Base-by-base conservation (phyloP, 257 asterid species). In the Scutellaria minor region DNA sequence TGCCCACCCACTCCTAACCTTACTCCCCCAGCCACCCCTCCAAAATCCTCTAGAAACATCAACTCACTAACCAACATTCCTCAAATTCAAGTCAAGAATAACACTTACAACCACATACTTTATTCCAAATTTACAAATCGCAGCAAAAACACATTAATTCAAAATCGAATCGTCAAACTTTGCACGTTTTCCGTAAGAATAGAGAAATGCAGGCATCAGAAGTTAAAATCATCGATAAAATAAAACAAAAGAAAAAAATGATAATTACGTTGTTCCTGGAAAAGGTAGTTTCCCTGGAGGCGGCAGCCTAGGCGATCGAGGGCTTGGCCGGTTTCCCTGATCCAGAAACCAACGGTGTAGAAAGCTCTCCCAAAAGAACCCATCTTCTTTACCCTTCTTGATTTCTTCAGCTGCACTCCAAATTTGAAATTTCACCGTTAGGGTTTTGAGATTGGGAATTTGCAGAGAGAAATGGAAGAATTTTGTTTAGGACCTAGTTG, bases 261-360 rank as follows among this genome's bases (percentile, higher is more conserved):
- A 41, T 13, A n/a, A 55, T 79, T 84, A 91, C 99, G 74, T 10
- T 89, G 93, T 79, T 94, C 95, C 31, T 89, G 95, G 86, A 94
- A 91, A 67, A 78, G 82, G 81, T 88, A 83, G 83, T 78, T 89
- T 14, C 99, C 97, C 80, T 89, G 99, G 75, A 94, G 90, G 70
- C 99, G 97, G 73, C 84, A 91, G 79, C 99, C 99, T 53, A 94
- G 92, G 75, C 99, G 97, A 88, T 94, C 97, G 70, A 94, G 83
- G 75, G 99, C 97, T 85, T 94, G 97, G 71, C 99, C 99, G 47
- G 97, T 89, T 77, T 94, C 99, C 44, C 97, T 87, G 90, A 94
- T 83, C 97, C 96, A 91, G 85, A 94, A 88, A 72, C 99, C 99
- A 47, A 94, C 87, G 66, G 93, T 75, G 91, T 91, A 94, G 84